Conservation (phyloP, 208 protist genomes). For the Trypanosoma boissoni region DNA sequence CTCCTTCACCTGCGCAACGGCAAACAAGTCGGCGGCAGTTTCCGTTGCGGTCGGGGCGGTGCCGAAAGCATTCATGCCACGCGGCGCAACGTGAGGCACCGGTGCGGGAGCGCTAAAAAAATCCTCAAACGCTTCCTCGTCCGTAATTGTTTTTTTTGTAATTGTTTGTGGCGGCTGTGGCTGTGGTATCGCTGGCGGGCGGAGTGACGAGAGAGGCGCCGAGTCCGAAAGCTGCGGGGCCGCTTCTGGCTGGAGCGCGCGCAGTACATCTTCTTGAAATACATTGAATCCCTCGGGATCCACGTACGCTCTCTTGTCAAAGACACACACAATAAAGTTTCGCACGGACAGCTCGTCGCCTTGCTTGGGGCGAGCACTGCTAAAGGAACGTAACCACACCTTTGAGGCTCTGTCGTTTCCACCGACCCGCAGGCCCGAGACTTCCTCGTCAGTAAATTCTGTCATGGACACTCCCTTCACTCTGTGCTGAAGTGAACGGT, state of each 20-base stretch:
- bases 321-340: slow-evolving; percentile 43
- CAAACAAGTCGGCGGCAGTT: no score
- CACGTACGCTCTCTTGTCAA: slow-evolving; percentile 41
- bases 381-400: slow-evolving; percentile 58
- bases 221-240: neutral
- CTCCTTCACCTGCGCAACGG: no score
- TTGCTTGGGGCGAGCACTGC: slow-evolving; percentile 28
- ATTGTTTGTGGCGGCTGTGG: slow-evolving; percentile 2
- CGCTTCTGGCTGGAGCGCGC: slow-evolving; percentile 14
- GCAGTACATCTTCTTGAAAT: slow-evolving; percentile 34
- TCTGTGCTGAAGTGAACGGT: slow-evolving; percentile 84
- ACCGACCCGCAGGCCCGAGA: slow-evolving; percentile 38
- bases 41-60: no score
- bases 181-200: neutral
- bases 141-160: neutral
- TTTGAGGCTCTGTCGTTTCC: slow-evolving; percentile 66
- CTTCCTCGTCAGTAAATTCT: slow-evolving; percentile 76
- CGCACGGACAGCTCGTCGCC: slow-evolving; percentile 37
- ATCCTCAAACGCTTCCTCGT: slow-evolving; percentile 37
- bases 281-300: slow-evolving; percentile 28
- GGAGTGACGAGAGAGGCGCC: neutral
- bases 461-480: slow-evolving; percentile 88
- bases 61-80: neutral
- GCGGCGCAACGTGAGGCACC: neutral
- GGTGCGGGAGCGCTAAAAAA: slow-evolving; percentile 41